Conservation (phyloP, 805 yeast species). For the Candida suzukii region DNA sequence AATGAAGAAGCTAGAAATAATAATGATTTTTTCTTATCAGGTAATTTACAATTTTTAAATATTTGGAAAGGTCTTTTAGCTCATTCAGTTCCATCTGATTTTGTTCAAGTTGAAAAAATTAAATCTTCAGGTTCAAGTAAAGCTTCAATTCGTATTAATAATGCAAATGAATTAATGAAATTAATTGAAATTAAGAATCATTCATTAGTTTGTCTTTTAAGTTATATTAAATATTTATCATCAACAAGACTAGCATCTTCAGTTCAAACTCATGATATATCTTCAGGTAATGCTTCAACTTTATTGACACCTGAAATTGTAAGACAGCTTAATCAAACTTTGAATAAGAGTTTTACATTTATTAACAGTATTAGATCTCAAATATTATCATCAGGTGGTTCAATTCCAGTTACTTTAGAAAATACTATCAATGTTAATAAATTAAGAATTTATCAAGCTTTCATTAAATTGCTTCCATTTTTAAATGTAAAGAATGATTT, state of each 20-base stretch:
- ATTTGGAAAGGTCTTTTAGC: conserved; percentile 59
- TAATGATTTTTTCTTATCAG: conserved; percentile 43
- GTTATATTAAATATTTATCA: conserved; percentile 41
- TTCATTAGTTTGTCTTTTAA: conserved; percentile 49
- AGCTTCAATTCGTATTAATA: conserved; percentile 23
- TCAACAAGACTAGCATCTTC: conserved; percentile 34
- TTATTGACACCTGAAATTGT: conserved; percentile 27
- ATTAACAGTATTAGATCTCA: conserved; percentile 19
- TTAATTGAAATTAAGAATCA: conserved; percentile 46
- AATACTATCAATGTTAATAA: conserved; percentile 20
- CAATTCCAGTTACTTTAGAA: conserved; percentile 14
- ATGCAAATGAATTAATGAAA: conserved; percentile 27
- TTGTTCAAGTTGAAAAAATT: conserved; percentile 24
- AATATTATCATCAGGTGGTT: conserved; percentile 4
- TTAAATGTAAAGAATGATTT: conserved; percentile 24
- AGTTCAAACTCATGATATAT: conserved; percentile 20
- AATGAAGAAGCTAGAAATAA: conserved; percentile 28
- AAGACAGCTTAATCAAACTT: conserved; percentile 21
- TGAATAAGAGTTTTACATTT: conserved; percentile 24
- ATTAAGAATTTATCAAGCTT: conserved; percentile 23
- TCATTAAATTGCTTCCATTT: conserved; percentile 25
- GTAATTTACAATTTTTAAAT: conserved; percentile 49
- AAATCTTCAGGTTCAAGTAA: conserved; percentile 14
- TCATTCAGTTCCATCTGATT: conserved; percentile 37
- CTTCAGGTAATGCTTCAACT: conserved; percentile 8